phyloP scores from a whole-genome alignment of 2,329 filamentous ascomycete genomes.

The Dactylellina drechsleri region DNA sequence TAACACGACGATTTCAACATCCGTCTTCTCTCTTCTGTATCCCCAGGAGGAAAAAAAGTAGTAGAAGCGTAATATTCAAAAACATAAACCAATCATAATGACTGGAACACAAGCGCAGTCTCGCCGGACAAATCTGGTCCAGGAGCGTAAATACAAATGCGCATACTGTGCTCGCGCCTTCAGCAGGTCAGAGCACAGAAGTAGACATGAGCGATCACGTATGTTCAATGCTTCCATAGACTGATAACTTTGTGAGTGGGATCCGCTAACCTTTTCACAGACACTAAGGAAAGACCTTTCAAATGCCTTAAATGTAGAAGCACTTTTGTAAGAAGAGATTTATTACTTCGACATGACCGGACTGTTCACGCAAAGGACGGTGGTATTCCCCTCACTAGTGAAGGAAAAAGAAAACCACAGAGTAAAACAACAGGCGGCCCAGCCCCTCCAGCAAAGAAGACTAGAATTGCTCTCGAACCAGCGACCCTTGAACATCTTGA shows the following conservation, averaged over 20 bases:
- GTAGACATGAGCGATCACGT: conserved; percentile 97
- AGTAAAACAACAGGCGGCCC: conserved; percentile 72
- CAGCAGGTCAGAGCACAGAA: conserved; percentile 95
- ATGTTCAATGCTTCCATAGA: conserved; percentile 67
- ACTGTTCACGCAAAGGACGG: conserved; percentile 99
- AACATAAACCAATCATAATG: conserved; percentile 65
- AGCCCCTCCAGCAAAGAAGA: conserved; percentile 52
- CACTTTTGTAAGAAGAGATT: conserved; percentile 96
- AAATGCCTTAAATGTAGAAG: conserved; percentile 98
- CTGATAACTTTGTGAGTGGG: not conserved
- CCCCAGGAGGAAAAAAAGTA: conserved; percentile 19
- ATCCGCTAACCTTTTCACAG: conserved; percentile 64
- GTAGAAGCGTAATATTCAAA: conserved; percentile 40
- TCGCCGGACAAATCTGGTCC: conserved; percentile 64
- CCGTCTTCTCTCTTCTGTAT: conserved; percentile 44
- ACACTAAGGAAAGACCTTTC: conserved; percentile 98
- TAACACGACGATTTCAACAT: conserved; percentile 58
- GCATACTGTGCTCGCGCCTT: conserved; percentile 98
- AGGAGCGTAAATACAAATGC: conserved; percentile 99
- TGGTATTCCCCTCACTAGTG: conserved; percentile 90
- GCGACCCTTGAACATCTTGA: conserved; percentile 92
- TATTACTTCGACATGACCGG: conserved; percentile 94
- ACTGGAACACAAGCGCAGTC: conserved; percentile 68
- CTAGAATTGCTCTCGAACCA: conserved; percentile 77
- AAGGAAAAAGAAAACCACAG: conserved; percentile 84